Evolutionary conservation across 257 asterid genomes (phyloP), one percentile per base, ranked within the genome.

Genomic region (Agastache rugosa): DNA sequence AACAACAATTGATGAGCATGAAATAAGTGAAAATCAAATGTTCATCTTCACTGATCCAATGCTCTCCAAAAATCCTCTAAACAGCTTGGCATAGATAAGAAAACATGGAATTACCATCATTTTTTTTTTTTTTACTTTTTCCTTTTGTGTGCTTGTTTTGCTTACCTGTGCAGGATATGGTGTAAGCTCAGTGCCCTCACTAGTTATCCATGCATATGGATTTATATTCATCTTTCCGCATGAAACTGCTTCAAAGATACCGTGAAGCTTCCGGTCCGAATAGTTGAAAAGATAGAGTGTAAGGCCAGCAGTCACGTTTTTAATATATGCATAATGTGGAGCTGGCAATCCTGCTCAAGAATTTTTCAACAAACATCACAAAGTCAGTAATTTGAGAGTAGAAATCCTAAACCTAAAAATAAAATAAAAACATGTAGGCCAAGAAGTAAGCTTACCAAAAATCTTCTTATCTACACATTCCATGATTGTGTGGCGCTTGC

Each of bases 251-350:
- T 88, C 88, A 59, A 75, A 92, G 63, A 90, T 75, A 1, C 97
- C 97, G 62, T 90, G 90, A 11, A 92, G 92, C 58, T 9, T 83
- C 15, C 96, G 78, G 84, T 88, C 92, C 50, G 86, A 82, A 50
- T 88, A 92, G 85, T 92, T 92, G 73, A 92, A 92, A 11, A 92
- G 91, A 77, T 90, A 92, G 7, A 92, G 82, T 2, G 85, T 42
- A 55, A 90, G 81, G 48, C 96, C 96, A 66, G 87, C 83, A 41
- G 70, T 64, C 42, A 90, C 77, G 44, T 87, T 87, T 85, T 75
- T 84, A 74, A 92, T 92, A 44, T 92, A 90, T 11, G 88, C 70
- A 55, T 77, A 75, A 82, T 92, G 97, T 10, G 70, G 0, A 31
- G 55, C 62, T 5, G 97, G 96, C 75, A 90, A 82, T 48, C 97